phyloP scores from a whole-genome alignment of 1,284 basidiomycete genomes.

The Microbotryomycetes sp. region DNA sequence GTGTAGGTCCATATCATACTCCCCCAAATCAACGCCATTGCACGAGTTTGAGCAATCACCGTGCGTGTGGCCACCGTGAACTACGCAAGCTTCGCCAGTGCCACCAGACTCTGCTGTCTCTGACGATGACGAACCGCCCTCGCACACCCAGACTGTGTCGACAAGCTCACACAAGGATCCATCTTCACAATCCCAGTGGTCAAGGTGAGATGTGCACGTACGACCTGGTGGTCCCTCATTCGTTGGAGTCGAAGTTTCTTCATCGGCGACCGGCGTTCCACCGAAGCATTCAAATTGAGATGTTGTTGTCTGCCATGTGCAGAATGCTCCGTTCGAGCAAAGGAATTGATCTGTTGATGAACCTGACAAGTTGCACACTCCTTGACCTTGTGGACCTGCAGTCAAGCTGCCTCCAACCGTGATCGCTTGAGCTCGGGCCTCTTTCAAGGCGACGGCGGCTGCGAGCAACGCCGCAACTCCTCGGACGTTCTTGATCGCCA shows the following conservation, averaged over 20 bases:
- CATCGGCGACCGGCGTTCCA: constrained; percentile 4
- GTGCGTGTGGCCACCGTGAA: constrained; percentile 39
- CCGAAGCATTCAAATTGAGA: constrained; percentile 6
- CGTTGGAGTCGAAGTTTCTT: background rate
- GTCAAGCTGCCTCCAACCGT: background rate
- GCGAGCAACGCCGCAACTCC: background rate
- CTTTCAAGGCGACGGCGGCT: background rate
- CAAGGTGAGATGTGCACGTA: constrained; percentile 9
- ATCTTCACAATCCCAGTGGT: constrained; percentile 30
- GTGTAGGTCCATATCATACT: constrained; percentile 45
- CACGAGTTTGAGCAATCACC: constrained; percentile 43
- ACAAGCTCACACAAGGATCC: constrained; percentile 24
- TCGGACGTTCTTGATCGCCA: too few relatives aligned
- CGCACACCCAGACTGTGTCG: constrained; percentile 20
- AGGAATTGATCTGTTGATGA: constrained; percentile 14
- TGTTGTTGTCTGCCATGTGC: constrained; percentile 10
- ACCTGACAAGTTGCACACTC: background rate
- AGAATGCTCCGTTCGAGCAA: constrained; percentile 28
- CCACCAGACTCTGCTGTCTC: background rate
- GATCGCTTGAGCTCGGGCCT: background rate
- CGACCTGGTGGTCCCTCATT: constrained; percentile 16
- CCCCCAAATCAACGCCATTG: constrained; percentile 31
- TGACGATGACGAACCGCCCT: background rate
- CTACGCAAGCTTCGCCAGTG: constrained; percentile 8
- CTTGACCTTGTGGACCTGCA: background rate